Base-by-base conservation (phyloP, 179 eudicot genomes). In the Carnegiea gigantea region DNA sequence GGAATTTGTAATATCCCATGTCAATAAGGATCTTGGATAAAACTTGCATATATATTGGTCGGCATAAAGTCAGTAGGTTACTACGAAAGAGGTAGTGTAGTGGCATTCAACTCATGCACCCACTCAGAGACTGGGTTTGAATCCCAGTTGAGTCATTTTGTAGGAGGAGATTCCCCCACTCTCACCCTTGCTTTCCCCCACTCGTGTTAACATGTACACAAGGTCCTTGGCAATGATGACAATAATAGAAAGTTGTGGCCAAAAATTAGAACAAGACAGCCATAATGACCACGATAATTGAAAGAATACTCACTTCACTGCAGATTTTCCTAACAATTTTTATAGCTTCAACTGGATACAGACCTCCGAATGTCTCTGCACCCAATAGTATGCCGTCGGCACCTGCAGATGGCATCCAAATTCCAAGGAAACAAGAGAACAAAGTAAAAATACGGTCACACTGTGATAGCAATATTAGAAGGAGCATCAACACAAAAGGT, bases 261-360 rank as follows among this genome's bases (percentile, higher is more conserved):
- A 26, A 38, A 78, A 28, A 4, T 48, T 57, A 57, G 44, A 46
- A 20, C 65, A 62, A 40, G 2, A 38, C 36, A 64, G 21, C 53
- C 17, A 59, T 24, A 65, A 62, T 48, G 23, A 65, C 8, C 17
- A 65, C 21, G 14, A n/a, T 75, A 78, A 67, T 15, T 54, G 64
- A 20, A 4, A 75, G 43, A 77, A 70, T 65, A 49, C 86, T 82
- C 84, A 92, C 99, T 91, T 95, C 99, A 20, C 89, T 86, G 82
- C 97, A 94, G 54, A 95, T 95, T 80, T 87, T 94, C 79, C 92
- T 89, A 64, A 91, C 92, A 67, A 83, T 91, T 82, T 83, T 86
- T 70, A 91, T 85, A 62, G 94, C 86, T 85, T 91, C 91, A 75
- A 94, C 86, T 0, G 94, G 94, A 77, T 91, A 90, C 38, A 87